phyloP scores from a whole-genome alignment of 768 basidiomycete genomes.

The Chalciporus piperatus region DNA sequence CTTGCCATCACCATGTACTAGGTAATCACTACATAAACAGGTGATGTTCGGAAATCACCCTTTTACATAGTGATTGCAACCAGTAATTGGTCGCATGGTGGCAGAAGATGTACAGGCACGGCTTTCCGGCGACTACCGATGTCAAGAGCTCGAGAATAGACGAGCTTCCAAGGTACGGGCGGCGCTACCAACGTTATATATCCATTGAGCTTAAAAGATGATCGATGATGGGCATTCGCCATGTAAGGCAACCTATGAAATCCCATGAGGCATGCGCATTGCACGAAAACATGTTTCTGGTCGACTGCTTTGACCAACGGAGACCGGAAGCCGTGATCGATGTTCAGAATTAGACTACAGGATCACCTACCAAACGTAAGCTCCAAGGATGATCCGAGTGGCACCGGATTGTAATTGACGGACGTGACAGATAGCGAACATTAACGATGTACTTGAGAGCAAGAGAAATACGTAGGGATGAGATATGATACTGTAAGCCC shows the following conservation, averaged over 20 bases:
- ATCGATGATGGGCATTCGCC: background rate
- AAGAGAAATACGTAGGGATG: background rate
- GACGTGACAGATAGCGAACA: background rate
- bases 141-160: background rate
- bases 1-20: too few relatives aligned
- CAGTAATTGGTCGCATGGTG: too few relatives aligned
- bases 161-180: background rate
- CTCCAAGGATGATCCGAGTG: background rate
- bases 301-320: background rate
- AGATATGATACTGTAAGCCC: too few relatives aligned
- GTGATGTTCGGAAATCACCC: too few relatives aligned
- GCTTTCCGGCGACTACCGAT: too few relatives aligned
- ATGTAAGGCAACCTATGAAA: background rate
- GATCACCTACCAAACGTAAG: background rate
- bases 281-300: background rate
- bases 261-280: background rate
- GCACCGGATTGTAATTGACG: too few relatives aligned
- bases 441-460: constrained; percentile 8
- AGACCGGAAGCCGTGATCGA: background rate
- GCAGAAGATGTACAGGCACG: too few relatives aligned
- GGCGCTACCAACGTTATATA: background rate
- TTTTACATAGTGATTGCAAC: too few relatives aligned
- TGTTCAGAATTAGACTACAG: background rate
- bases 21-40: too few relatives aligned
- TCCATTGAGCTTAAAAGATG: background rate